Conservation (phyloP, 768 basidiomycete genomes). For the Cystofilobasidium macerans region DNA sequence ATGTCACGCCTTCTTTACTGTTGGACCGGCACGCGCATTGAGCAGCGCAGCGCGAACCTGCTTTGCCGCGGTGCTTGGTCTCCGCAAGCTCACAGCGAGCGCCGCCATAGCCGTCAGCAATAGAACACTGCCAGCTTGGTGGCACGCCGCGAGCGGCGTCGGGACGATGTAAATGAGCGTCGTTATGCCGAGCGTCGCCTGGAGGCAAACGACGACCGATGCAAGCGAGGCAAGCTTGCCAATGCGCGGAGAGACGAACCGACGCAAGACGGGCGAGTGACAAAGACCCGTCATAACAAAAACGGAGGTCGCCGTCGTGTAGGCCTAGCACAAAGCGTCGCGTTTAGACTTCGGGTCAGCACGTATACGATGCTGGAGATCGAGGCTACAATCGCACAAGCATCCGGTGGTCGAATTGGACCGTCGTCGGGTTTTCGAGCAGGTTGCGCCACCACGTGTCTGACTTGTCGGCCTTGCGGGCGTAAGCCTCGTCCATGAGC, state of each 20-base stretch:
- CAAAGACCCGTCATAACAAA: slow-evolving; percentile 38
- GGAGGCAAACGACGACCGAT: slow-evolving; percentile 43
- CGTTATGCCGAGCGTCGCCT: slow-evolving; percentile 62
- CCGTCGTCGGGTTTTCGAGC: slow-evolving; percentile 93
- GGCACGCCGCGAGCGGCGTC: slow-evolving; percentile 76
- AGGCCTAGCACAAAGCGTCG: slow-evolving; percentile 48
- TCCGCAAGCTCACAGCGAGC: slow-evolving; percentile 56
- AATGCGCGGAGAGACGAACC: slow-evolving; percentile 26
- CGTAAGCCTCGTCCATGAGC: slow-evolving; percentile 65
- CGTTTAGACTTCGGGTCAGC: too few relatives aligned
- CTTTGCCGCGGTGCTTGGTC: slow-evolving; percentile 56
- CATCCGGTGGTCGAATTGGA: slow-evolving; percentile 90
- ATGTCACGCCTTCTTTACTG: too few relatives aligned
- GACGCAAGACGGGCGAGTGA: slow-evolving; percentile 27
- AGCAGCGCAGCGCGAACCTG: background rate
- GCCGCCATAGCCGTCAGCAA: slow-evolving; percentile 75
- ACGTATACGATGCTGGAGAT: too few relatives aligned
- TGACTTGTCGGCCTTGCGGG: slow-evolving; percentile 49
- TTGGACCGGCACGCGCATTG: background rate
- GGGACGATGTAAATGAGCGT: slow-evolving; percentile 90
- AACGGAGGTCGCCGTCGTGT: slow-evolving; percentile 65
- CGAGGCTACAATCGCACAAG: slow-evolving; percentile 71
- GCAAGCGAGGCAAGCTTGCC: slow-evolving; percentile 27
- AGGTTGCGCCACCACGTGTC: slow-evolving; percentile 94
- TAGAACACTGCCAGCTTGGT: slow-evolving; percentile 88